Percentiles rank a stretch among this genome's conserved stretches.
Conservation (phyloP, 495 filamentous ascomycete species). For the Penicillium waksmanii region DNA sequence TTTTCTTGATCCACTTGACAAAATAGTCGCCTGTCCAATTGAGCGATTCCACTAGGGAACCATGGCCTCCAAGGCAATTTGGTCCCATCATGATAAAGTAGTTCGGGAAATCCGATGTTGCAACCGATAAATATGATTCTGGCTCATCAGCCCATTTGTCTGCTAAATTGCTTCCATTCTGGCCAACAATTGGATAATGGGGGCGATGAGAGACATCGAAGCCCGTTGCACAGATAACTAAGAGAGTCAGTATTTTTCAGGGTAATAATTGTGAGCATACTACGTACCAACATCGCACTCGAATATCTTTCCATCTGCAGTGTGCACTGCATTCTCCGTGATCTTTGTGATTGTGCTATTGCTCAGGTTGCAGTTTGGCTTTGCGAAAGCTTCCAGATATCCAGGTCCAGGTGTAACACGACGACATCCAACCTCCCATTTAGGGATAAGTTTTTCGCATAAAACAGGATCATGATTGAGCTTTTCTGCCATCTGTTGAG, state of each 20-base stretch:
- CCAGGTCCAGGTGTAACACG: slow-evolving; percentile 50
- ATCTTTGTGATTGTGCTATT: slow-evolving; percentile 33
- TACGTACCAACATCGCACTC: slow-evolving; percentile 48
- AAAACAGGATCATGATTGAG: slow-evolving; percentile 40
- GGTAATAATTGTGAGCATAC: neutral
- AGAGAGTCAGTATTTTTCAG: neutral
- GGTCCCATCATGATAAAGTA: slow-evolving; percentile 43
- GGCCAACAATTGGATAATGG: slow-evolving; percentile 41
- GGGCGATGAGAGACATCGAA: slow-evolving; percentile 52
- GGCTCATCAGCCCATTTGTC: slow-evolving; percentile 38
- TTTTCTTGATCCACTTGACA: slow-evolving; percentile 54
- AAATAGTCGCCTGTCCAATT: slow-evolving; percentile 54
- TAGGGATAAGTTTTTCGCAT: slow-evolving; percentile 45
- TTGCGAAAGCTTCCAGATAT: slow-evolving; percentile 43
- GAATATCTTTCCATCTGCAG: slow-evolving; percentile 40
- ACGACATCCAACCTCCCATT: slow-evolving; percentile 51
- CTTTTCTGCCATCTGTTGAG: slow-evolving; percentile 39
- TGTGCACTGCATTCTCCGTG: slow-evolving; percentile 47
- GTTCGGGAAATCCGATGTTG: slow-evolving; percentile 35
- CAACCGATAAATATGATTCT: slow-evolving; percentile 32
- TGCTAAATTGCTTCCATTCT: slow-evolving; percentile 35
- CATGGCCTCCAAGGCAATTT: slow-evolving; percentile 40
- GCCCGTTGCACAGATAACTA: slow-evolving; percentile 49
- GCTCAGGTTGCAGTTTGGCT: slow-evolving; percentile 34
- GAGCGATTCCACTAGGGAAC: slow-evolving; percentile 49